These are phyloP conservation scores for Ceratorhiza oryzae-sativae DNA, from an alignment of 1,284 basidiomycete genomes.

Conservation along the genomic window DNA sequence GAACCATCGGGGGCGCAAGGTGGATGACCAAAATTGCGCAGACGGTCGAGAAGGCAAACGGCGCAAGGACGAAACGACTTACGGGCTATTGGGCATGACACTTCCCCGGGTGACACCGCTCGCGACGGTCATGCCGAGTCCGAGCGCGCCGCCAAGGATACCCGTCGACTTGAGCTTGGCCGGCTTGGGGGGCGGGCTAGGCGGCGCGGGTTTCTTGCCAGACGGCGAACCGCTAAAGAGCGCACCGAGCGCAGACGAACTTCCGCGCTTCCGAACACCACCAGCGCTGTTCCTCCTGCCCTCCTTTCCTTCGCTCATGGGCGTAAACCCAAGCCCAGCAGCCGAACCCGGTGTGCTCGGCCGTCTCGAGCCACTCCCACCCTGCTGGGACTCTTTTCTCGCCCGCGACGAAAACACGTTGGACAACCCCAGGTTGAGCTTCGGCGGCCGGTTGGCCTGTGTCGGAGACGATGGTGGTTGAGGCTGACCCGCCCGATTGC, in stretches of 20 bases:
- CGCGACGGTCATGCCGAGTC: constrained; percentile 15
- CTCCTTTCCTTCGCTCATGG: background rate
- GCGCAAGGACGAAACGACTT: constrained; percentile 12
- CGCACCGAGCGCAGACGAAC: background rate
- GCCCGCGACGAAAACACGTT: constrained; percentile 7
- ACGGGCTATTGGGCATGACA: constrained; percentile 36
- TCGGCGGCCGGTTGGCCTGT: background rate
- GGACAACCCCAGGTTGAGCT: background rate
- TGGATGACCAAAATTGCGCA: background rate
- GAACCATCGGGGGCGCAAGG: background rate
- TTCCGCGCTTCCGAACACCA: constrained; percentile 17
- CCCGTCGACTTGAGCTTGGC: constrained; percentile 9
- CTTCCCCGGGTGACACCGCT: background rate
- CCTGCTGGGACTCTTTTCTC: constrained; percentile 15
- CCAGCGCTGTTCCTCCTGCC: background rate
- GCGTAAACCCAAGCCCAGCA: background rate
- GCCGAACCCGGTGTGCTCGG: constrained; percentile 16
- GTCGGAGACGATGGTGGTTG: constrained; percentile 9
- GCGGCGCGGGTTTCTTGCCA: background rate
- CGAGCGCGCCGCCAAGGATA: constrained; percentile 7
- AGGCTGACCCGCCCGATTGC: background rate
- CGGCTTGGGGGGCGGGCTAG: constrained; percentile 20
- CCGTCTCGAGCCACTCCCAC: background rate
- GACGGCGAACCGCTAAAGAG: constrained; percentile 2
- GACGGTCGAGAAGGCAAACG: background rate